Conservation (phyloP, 2,329 filamentous ascomycete genomes). For the Trichoderma simmonsii region DNA sequence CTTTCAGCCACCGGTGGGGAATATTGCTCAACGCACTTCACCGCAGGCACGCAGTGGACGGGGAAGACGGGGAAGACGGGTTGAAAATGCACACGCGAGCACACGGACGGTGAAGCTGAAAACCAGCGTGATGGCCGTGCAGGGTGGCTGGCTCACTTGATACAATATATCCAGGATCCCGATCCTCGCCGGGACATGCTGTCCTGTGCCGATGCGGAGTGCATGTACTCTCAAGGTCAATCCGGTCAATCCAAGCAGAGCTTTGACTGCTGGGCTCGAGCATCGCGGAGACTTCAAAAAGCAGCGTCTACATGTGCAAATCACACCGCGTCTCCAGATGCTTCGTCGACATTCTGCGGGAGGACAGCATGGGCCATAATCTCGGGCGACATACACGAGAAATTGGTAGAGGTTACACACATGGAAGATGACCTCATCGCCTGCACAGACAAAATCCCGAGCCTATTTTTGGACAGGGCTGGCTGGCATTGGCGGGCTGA, state of each 20-base stretch:
- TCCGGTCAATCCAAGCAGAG: too few relatives aligned
- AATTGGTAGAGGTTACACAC: neutral
- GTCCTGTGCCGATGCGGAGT: neutral
- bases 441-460: neutral
- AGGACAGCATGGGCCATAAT: neutral
- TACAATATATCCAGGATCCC: neutral
- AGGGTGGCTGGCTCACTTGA: slow-evolving; percentile 9
- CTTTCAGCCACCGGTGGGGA: slow-evolving; percentile 5
- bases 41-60: neutral
- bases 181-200: neutral
- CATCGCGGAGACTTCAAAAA: neutral
- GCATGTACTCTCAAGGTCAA: neutral
- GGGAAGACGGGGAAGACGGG: slow-evolving; percentile 3
- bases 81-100: neutral
- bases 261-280: neutral
- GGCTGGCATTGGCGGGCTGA: neutral
- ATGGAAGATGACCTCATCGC: slow-evolving; percentile 7
- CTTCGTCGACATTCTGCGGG: neutral
- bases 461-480: slow-evolving; percentile 15
- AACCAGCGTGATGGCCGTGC: neutral
- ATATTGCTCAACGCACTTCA: neutral
- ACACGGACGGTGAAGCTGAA: slow-evolving; percentile 11
- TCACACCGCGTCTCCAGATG: neutral
- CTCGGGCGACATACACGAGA: slow-evolving; percentile 4
- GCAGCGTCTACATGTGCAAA: neutral